A percentile compares a stretch with the other conserved stretches of the same genome.
These are phyloP conservation scores for Eucalyptus polybractea DNA, from an alignment of 345 rosid species.

Conservation along the genomic window DNA sequence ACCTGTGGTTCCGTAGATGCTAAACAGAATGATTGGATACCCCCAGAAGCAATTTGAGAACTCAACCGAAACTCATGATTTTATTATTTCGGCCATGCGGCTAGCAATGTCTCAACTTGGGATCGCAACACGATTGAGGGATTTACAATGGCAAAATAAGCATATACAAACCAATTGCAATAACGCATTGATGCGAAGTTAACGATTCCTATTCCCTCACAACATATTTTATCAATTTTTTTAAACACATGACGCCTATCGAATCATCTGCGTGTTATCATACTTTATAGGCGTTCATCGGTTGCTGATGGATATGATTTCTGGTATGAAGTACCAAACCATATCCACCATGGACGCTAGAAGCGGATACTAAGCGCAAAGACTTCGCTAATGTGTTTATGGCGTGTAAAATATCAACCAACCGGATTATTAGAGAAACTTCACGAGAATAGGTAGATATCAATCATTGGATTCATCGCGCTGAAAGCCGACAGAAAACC, in stretches of 20 bases:
- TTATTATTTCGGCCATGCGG: background rate
- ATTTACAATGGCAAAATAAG: background rate
- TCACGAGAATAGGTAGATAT: too few species aligned
- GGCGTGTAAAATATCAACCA: background rate
- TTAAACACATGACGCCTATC: too few species aligned
- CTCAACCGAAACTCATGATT: accelerated
- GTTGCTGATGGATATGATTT: background rate
- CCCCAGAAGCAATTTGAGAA: background rate
- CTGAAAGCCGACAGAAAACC: too few species aligned
- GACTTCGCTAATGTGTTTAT: too few species aligned
- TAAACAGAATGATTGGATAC: background rate
- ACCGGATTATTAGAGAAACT: background rate
- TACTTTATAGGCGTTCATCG: background rate
- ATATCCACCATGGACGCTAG: background rate
- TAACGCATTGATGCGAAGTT: background rate
- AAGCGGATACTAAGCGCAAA: accelerated
- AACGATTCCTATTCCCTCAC: background rate
- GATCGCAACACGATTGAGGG: too few species aligned
- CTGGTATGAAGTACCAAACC: background rate
- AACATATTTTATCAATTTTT: background rate
- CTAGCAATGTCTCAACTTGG: background rate
- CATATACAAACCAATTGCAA: background rate
- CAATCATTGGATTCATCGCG: background rate
- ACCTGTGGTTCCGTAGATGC: background rate
- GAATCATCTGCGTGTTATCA: accelerated